Evolutionary conservation across 2,329 filamentous ascomycete genomes (phyloP), one percentile per base, ranked within the genome.

Genomic region (Phialocephala sp.): DNA sequence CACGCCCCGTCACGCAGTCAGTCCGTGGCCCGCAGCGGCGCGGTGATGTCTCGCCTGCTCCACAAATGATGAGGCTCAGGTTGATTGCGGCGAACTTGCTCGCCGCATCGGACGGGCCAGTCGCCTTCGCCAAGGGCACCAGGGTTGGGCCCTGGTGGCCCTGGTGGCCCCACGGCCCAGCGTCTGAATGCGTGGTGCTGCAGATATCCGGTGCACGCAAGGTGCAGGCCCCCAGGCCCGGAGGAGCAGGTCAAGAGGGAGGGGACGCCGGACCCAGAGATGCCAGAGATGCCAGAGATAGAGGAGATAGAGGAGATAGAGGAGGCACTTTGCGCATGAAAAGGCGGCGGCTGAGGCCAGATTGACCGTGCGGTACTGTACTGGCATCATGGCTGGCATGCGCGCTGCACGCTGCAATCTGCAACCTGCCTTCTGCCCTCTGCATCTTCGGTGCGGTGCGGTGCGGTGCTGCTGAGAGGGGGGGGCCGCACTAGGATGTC

Each of bases 201-300:
- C 55, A 57, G 32, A 57, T 57, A 18, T 5, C n/a, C 11, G 4
- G 14, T n/a, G 11, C n/a, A 2, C 11, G 47, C 8, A 1, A 14
- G 20, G 20, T 36, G 55, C 32, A 57, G 55, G 36, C 11, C 52
- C 24, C 55, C 36, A 57, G 55, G 55, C 35, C 36, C 9, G 32
- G 55, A 57, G 55, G 18, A 57, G 55, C 55, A 57, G 55, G 55
- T 57, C 14, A 24, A 57, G 35, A 39, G 55, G 55, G 55, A 35
- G 3, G 27, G 6, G 27, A 32, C n/a, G n/a, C n/a, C n/a, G n/a
- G n/a, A n/a, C n/a, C n/a, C n/a, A n/a, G n/a, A n/a, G n/a, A n/a
- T n/a, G n/a, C n/a, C n/a, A n/a, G n/a, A n/a, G n/a, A n/a, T n/a
- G n/a, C n/a, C n/a, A n/a, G n/a, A n/a, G n/a, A n/a, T n/a, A n/a